phyloP scores from a whole-genome alignment of 306 rosid genomes.

The Quercus gilva region DNA sequence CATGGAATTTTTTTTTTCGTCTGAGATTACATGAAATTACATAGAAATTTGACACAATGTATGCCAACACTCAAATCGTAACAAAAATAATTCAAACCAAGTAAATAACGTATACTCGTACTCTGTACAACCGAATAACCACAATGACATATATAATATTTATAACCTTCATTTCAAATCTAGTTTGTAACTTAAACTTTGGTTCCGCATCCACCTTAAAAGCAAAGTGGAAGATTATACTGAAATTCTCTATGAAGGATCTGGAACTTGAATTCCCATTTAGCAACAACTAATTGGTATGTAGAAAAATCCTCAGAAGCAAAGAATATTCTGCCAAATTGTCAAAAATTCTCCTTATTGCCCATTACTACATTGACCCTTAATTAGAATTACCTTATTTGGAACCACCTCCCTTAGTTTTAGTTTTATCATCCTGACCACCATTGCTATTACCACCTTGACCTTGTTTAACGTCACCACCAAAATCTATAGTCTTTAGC shows the following conservation, averaged over 20 bases:
- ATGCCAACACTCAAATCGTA: no score
- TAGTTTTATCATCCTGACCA: not conserved
- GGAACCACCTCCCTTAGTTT: not conserved
- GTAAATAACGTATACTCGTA: not conserved
- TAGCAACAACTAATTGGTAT: not conserved
- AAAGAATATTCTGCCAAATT: not conserved
- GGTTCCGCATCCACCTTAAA: not conserved
- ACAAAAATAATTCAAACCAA: no score
- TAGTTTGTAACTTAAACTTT: no score
- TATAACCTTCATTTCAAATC: no score
- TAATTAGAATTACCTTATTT: not conserved
- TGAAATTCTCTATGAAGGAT: not conserved
- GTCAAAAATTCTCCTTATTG: not conserved
- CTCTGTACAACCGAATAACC: not conserved
- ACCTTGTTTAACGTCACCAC: conserved; percentile 3
- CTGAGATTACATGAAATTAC: no score
- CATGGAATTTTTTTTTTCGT: no score
- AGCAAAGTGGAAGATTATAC: not conserved
- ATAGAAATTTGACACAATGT: no score
- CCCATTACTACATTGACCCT: no score
- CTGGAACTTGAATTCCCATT: not conserved
- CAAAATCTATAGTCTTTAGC: conserved; percentile 18
- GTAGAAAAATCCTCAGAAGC: not conserved
- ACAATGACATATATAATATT: not conserved
- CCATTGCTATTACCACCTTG: not conserved